Percentiles rank a stretch among this genome's conserved stretches.
Conservation (phyloP, 768 basidiomycete genomes). For the Obba rivulosa region DNA sequence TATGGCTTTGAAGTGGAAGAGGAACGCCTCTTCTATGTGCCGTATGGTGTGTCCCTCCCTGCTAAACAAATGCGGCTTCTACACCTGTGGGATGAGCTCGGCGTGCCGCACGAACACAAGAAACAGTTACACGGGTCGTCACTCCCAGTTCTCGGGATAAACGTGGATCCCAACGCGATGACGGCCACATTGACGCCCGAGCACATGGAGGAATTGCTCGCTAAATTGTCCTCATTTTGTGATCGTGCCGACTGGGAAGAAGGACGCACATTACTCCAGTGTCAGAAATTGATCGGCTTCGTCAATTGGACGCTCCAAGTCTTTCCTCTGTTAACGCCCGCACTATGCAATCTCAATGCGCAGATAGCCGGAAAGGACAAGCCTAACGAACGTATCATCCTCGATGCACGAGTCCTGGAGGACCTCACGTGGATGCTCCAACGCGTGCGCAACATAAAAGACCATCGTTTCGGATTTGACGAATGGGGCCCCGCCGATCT, state of each 20-base stretch:
- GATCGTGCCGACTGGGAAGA: background rate
- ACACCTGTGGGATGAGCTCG: constrained; percentile 33
- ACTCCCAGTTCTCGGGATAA: constrained; percentile 35
- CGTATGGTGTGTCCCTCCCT: constrained; percentile 26
- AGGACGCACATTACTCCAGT: constrained; percentile 17
- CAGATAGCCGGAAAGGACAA: constrained; percentile 26
- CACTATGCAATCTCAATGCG: constrained; percentile 23
- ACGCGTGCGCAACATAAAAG: constrained; percentile 19
- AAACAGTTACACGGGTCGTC: constrained; percentile 33
- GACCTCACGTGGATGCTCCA: constrained; percentile 30
- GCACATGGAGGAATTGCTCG: background rate
- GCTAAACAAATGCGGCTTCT: constrained; percentile 30
- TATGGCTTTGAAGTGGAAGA: constrained; percentile 17
- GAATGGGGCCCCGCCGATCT: constrained; percentile 7
- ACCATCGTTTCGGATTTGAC: constrained; percentile 4
- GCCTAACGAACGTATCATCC: constrained; percentile 11
- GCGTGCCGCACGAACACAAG: constrained; percentile 31
- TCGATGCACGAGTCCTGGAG: constrained; percentile 22
- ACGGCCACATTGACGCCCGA: constrained; percentile 20
- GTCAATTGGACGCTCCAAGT: constrained; percentile 38
- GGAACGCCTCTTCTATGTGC: constrained; percentile 24
- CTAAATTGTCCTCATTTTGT: background rate
- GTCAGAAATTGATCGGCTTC: constrained; percentile 29
- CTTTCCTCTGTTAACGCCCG: constrained; percentile 25
- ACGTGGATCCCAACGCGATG: constrained; percentile 30